phyloP scores from a whole-genome alignment of 2,329 filamentous ascomycete genomes.

The Magnaporthiopsis rhizophila region DNA sequence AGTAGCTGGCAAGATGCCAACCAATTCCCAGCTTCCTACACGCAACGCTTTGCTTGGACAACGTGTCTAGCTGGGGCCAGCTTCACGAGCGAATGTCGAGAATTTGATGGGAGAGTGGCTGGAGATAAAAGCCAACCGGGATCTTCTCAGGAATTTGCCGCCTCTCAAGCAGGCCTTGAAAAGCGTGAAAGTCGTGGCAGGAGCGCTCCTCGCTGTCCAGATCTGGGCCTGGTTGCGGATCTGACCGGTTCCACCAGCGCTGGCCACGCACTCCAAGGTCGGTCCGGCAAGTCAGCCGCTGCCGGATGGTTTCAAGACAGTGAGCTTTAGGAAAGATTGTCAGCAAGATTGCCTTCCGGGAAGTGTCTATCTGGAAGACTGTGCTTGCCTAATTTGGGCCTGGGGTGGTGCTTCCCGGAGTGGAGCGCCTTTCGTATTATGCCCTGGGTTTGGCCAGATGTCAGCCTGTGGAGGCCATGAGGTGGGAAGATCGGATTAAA shows the following conservation, averaged over 20 bases:
- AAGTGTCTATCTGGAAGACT: background rate
- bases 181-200: background rate
- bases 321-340: slow-evolving; percentile 28
- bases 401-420: background rate
- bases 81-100: background rate
- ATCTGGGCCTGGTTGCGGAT: slow-evolving; percentile 38
- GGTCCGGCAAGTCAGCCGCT: slow-evolving; percentile 47
- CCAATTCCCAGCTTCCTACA: no score
- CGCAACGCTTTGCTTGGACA: no score
- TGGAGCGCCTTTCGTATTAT: background rate
- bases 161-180: background rate
- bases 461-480: background rate
- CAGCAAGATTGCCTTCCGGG: background rate
- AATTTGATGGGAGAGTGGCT: background rate
- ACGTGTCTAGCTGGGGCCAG: no score
- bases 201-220: slow-evolving; percentile 40
- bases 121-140: background rate
- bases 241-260: slow-evolving; percentile 38
- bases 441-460: background rate
- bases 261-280: slow-evolving; percentile 46
- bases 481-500: background rate
- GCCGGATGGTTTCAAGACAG: slow-evolving; percentile 45
- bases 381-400: background rate
- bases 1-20: no score
- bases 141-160: background rate